Evolutionary conservation across 805 yeast genomes (phyloP), one percentile per base, ranked within the genome.

Genomic region (Metschnikowia kunwiensis): DNA sequence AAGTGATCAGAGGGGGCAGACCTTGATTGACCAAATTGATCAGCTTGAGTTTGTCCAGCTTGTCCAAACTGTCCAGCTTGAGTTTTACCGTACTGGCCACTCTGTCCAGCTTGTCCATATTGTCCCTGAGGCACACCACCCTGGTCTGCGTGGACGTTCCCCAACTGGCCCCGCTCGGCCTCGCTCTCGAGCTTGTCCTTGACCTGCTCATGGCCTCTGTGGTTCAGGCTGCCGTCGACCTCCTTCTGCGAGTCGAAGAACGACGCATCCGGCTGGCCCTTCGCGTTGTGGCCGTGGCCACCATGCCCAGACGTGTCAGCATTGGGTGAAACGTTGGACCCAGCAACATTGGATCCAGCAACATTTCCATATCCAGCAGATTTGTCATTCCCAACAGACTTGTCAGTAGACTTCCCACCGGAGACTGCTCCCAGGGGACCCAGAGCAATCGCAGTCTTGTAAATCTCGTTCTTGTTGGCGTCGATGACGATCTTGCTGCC

Each of bases 401-500:
- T n/a, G n/a, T n/a, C n/a, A 23, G 27, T 16, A 23, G 16, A 15
- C 26, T 24, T 9, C 26, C 2, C 18, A 25, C 11, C 18, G 10
- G 18, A 16, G 12, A 5, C 14, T 12, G 13, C n/a, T 3, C 24
- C 12, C 9, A 12, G 8, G n/a, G 31, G 9, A 14, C 16, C 20
- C 20, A 16, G 22, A 12, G 14, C 17, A 13, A 23, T 29, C 5
- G 30, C 9, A n/a, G 31, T 12, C 36, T 36, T 59, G 46, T 55
- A 61, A 5, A 62, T 54, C 35, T 61, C 63, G 34, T 56, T 58
- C 12, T 61, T 61, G 21, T 55, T 52, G 32, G 68, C 58, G 30
- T 62, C 57, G 31, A 63, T 51, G 8, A 60, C 61, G 25, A 62
- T 44, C 45, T 59, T 63, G 11, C 65, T 64, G n/a, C 55, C 47